These are phyloP conservation scores for Hemisphaericaspora nanyangensis DNA, from an alignment of 805 yeast genomes.

Conservation along the genomic window DNA sequence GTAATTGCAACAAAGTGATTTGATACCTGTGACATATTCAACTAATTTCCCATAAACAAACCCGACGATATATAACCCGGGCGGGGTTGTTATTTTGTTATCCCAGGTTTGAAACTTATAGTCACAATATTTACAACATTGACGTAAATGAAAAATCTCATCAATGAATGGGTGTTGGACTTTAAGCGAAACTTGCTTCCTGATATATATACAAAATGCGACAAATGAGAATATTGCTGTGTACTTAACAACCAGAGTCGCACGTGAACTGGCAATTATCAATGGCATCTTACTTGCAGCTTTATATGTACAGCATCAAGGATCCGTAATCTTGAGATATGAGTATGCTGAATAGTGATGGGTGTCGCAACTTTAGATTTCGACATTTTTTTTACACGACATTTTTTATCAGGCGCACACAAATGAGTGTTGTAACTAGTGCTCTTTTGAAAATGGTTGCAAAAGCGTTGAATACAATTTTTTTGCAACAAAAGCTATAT, in stretches of 20 bases:
- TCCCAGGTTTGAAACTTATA: conserved; percentile 74
- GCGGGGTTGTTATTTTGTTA: conserved; percentile 92
- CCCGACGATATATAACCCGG: conserved; percentile 70
- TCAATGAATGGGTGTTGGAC: conserved; percentile 49
- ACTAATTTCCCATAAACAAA: conserved; percentile 34
- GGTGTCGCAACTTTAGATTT: too few relatives aligned
- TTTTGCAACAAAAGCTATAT: background rate
- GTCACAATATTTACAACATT: conserved; percentile 62
- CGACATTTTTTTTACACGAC: too few relatives aligned
- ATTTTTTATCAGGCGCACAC: too few relatives aligned
- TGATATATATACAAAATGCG: conserved; percentile 10
- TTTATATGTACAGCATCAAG: background rate
- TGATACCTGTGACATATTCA: background rate
- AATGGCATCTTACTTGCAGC: conserved; percentile 7
- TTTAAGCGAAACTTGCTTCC: conserved; percentile 15
- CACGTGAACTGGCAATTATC: conserved; percentile 4
- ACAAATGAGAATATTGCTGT: conserved; percentile 8
- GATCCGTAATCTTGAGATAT: too few relatives aligned
- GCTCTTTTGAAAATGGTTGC: conserved; percentile 6
- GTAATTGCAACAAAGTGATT: conserved; percentile 14
- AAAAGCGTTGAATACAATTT: background rate
- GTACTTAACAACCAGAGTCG: conserved; percentile 1
- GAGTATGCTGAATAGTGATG: too few relatives aligned
- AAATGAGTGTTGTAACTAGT: too few relatives aligned
- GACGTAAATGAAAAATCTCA: conserved; percentile 83